Percentiles rank a stretch among this genome's conserved stretches.
Conservation (phyloP, 306 rosid species). For the Cotoneaster glaucophyllus region DNA sequence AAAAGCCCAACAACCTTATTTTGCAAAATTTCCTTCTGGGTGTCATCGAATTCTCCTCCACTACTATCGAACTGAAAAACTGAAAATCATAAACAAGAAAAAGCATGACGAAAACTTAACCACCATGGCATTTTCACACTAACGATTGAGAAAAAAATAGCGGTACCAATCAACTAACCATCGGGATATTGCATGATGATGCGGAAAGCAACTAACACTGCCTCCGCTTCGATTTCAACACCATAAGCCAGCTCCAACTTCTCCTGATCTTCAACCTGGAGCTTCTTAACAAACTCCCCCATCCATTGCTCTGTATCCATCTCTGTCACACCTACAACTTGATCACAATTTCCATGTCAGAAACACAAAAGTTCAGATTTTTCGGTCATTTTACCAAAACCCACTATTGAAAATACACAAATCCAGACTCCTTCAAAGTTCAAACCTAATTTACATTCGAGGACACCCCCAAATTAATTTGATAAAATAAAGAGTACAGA, state of each 20-base stretch:
- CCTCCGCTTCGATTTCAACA: conserved; percentile 7
- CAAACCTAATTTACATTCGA: not conserved
- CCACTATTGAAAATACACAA: not conserved
- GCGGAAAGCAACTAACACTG: not conserved
- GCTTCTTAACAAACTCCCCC: conserved; percentile 3
- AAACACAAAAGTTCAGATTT: not conserved
- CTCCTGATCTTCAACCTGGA: conserved; percentile 7
- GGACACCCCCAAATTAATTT: not conserved
- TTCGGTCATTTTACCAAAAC: not conserved
- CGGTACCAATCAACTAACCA: not conserved
- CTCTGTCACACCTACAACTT: not conserved
- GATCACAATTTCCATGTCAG: not conserved
- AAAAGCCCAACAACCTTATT: conserved; percentile 8
- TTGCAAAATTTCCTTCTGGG: conserved; percentile 4
- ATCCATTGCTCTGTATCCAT: conserved; percentile 4
- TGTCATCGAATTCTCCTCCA: not conserved
- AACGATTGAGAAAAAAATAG: not conserved
- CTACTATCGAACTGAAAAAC: conserved; percentile 5
- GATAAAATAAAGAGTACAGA: not conserved
- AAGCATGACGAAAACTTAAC: not conserved
- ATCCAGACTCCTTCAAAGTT: not conserved
- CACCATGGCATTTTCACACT: not conserved
- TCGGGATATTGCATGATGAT: conserved; percentile 7
- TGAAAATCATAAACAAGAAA: not conserved
- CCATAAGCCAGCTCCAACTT: conserved; percentile 12